A percentile compares a stretch with the other conserved stretches of the same genome.
Evolutionary conservation across 2,329 filamentous ascomycete genomes (phyloP).

Genomic region (Fusarium sp.): DNA sequence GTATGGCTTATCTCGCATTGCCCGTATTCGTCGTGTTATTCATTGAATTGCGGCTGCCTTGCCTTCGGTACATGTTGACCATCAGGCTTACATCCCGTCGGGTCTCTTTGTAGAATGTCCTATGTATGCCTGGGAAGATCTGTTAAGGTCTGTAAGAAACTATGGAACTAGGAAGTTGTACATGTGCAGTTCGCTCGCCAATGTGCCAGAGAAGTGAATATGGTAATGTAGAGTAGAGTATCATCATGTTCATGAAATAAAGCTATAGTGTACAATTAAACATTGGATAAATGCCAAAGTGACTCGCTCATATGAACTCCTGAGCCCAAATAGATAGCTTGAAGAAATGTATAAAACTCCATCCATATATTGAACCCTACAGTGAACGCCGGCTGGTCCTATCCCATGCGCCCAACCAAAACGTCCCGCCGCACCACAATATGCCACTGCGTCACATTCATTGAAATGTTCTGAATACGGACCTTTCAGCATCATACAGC

Average conservation of each 20-base stretch:
- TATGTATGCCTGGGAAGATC: not conserved
- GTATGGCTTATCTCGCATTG: constrained; percentile 16
- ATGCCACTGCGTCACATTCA: not conserved
- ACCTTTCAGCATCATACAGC: not conserved
- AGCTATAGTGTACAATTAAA: constrained; percentile 24
- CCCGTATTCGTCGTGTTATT: constrained; percentile 32
- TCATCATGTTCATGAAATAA: not conserved
- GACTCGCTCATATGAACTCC: constrained; percentile 3
- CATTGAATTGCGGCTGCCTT: not conserved
- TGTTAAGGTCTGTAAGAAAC: not conserved
- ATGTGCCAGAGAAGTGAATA: not conserved
- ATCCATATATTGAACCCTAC: constrained; percentile 18
- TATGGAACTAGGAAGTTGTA: too few relatives aligned
- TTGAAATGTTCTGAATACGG: not conserved
- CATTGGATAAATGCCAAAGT: not conserved
- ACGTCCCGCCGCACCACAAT: not conserved
- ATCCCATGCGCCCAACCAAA: constrained; percentile 16
- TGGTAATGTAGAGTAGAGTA: not conserved
- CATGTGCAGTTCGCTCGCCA: too few relatives aligned
- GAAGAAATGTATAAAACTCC: constrained; percentile 18
- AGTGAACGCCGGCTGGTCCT: constrained; percentile 23
- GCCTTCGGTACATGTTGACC: not conserved
- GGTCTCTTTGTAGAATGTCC: not conserved
- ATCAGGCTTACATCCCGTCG: not conserved
- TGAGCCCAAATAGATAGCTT: not conserved